These are phyloP conservation scores for Colletotrichum melonis DNA, from an alignment of 2,329 filamentous ascomycete genomes.

Conservation along the genomic window DNA sequence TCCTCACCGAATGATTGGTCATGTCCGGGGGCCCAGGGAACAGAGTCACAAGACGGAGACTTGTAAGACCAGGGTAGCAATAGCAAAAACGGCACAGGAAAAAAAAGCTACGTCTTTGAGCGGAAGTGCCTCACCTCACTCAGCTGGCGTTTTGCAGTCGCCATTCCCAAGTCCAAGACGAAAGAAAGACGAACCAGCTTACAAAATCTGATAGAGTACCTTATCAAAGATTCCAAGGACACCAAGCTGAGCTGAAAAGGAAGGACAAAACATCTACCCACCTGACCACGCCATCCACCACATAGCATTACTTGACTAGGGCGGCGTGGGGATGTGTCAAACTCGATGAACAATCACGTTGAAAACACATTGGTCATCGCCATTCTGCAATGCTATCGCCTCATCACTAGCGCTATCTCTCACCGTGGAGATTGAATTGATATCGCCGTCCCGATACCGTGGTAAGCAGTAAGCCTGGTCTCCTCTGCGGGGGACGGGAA, in stretches of 20 bases:
- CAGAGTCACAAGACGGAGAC: neutral
- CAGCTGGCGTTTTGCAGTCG: neutral
- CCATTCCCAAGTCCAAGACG: too few relatives aligned
- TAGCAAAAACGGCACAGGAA: neutral
- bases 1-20: neutral
- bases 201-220: neutral
- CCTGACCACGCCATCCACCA: neutral
- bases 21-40: neutral
- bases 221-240: neutral
- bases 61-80: neutral
- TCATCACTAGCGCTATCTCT: constrained; percentile 13
- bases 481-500: neutral
- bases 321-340: neutral
- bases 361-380: constrained; percentile 2
- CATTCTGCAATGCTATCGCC: constrained; percentile 9
- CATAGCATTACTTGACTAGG: too few relatives aligned
- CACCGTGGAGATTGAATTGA: neutral
- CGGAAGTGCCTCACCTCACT: neutral
- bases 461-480: constrained; percentile 18
- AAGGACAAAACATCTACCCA: neutral
- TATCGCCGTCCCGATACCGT: constrained; percentile 4
- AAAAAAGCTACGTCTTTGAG: neutral
- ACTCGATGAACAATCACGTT: neutral
- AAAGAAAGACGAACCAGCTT: neutral
- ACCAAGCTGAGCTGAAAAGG: neutral